phyloP scores from a whole-genome alignment of 2,329 filamentous ascomycete species.

The Aspergillus ochraceoroseus region DNA sequence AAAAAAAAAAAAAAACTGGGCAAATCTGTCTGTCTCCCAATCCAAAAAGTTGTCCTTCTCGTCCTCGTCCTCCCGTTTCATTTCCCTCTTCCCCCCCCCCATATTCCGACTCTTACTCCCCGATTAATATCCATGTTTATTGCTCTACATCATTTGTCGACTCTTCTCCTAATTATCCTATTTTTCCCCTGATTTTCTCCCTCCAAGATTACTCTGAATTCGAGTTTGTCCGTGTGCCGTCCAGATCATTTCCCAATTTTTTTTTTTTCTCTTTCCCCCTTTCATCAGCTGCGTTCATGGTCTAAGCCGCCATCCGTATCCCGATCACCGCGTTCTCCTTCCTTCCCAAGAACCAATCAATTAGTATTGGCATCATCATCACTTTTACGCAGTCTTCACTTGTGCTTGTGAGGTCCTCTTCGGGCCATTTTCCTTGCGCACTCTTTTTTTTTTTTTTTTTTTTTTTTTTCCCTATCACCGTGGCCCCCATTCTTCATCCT shows the following conservation, averaged over 20 bases:
- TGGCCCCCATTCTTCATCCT: conserved; percentile 36
- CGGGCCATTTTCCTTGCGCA: no score
- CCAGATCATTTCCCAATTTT: conserved; percentile 8
- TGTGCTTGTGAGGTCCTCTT: no score
- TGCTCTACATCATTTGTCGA: background rate
- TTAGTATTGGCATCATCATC: conserved; percentile 3
- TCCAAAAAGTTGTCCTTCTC: conserved; percentile 10
- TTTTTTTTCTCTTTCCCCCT: conserved; percentile 13
- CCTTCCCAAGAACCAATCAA: conserved; percentile 11
- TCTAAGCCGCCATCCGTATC: conserved; percentile 21
- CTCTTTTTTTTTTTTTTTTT: no score
- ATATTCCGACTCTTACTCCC: conserved; percentile 3
- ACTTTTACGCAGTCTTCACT: conserved; percentile 3
- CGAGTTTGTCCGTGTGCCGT: conserved; percentile 1
- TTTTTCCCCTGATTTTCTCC: conserved; percentile 7
- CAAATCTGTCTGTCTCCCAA: conserved; percentile 5
- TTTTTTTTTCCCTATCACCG: conserved; percentile 26
- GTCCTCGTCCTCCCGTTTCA: conserved; percentile 7
- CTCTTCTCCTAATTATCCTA: background rate
- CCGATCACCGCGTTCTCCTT: conserved; percentile 9
- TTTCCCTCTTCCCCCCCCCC: no score
- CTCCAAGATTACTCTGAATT: conserved; percentile 10
- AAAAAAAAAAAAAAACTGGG: conserved; percentile 5
- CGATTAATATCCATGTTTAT: conserved; percentile 6
- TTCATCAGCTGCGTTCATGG: conserved; percentile 23